Conservation (phyloP, 2,329 filamentous ascomycete genomes). For the Acarospora socialis region DNA sequence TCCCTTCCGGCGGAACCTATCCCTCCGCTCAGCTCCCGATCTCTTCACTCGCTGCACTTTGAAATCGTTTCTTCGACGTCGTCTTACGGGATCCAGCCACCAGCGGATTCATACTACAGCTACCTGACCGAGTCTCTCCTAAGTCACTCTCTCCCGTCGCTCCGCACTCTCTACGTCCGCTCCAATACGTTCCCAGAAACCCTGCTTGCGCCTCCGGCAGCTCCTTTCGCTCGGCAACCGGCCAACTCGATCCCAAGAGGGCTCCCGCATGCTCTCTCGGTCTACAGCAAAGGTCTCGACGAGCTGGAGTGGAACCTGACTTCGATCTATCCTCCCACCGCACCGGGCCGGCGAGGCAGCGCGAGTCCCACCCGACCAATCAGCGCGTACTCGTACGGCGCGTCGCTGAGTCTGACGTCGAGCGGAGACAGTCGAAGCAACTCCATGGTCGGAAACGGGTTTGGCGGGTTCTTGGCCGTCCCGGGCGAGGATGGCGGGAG, state of each 20-base stretch:
- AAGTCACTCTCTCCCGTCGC: constrained; percentile 55
- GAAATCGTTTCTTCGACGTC: constrained; percentile 56
- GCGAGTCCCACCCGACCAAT: constrained; percentile 28
- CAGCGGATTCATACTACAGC: constrained; percentile 55
- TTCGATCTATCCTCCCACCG: constrained; percentile 36
- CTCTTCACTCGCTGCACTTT: constrained; percentile 61
- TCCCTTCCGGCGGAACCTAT: constrained; percentile 42
- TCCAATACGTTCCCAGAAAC: constrained; percentile 70
- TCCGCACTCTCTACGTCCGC: constrained; percentile 70
- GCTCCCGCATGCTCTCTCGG: constrained; percentile 43
- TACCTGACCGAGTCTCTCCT: constrained; percentile 78
- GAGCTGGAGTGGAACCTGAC: constrained; percentile 57
- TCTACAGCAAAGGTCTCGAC: constrained; percentile 53
- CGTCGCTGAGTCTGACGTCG: constrained; percentile 40
- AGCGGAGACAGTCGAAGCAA: constrained; percentile 45
- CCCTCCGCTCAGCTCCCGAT: constrained; percentile 52
- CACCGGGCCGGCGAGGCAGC: constrained; percentile 23
- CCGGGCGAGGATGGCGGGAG: constrained; percentile 35
- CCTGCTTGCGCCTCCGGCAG: constrained; percentile 52
- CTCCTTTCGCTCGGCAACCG: constrained; percentile 30
- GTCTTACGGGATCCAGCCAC: constrained; percentile 38
- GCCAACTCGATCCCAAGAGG: constrained; percentile 11
- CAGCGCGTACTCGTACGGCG: constrained; percentile 28
- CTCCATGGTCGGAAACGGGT: constrained; percentile 52
- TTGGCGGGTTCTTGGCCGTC: constrained; percentile 52